Evolutionary conservation across 164 flowering plant species (phyloP).

Genomic region (Dillenia suffruticosa): DNA sequence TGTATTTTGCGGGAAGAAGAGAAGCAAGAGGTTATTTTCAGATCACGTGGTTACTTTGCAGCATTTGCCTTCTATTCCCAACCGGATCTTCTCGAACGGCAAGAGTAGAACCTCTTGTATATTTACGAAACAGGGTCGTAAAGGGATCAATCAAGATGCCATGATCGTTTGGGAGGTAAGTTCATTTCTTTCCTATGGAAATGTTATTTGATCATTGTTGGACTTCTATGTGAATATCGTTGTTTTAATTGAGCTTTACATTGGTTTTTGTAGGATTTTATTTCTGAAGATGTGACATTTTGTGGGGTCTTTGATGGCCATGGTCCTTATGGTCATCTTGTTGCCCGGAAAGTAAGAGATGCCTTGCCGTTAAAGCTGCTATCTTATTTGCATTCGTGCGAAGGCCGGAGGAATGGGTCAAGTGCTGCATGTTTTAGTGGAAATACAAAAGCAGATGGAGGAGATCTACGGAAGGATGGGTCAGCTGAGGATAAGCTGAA

Average conservation of each 20-base stretch:
- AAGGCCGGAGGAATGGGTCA: constrained; percentile 37
- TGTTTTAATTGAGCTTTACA: constrained; percentile 3
- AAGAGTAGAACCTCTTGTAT: constrained; percentile 70
- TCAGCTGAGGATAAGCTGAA: constrained; percentile 42
- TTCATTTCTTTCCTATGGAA: constrained; percentile 4
- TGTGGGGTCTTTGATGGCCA: constrained; percentile 99
- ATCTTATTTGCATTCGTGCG: constrained; percentile 40
- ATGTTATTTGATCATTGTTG: neutral
- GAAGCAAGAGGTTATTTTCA: constrained; percentile 43
- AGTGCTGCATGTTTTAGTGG: constrained; percentile 36
- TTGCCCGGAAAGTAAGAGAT: constrained; percentile 89
- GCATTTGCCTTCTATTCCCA: constrained; percentile 59
- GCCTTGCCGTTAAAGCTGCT: constrained; percentile 62
- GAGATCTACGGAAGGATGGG: constrained; percentile 34
- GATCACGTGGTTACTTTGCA: constrained; percentile 49
- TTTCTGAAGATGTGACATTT: constrained; percentile 62
- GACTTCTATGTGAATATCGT: neutral
- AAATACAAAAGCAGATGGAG: constrained; percentile 30
- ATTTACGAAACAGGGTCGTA: constrained; percentile 92
- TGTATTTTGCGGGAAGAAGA: constrained; percentile 32
- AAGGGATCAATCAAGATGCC: constrained; percentile 94
- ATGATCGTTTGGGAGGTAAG: constrained; percentile 96
- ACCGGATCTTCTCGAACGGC: constrained; percentile 71
- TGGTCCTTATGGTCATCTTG: constrained; percentile 91
- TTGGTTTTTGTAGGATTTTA: constrained; percentile 62